Base-by-base conservation (phyloP, 1,284 basidiomycete genomes). In the Microstroma glucosiphilum region DNA sequence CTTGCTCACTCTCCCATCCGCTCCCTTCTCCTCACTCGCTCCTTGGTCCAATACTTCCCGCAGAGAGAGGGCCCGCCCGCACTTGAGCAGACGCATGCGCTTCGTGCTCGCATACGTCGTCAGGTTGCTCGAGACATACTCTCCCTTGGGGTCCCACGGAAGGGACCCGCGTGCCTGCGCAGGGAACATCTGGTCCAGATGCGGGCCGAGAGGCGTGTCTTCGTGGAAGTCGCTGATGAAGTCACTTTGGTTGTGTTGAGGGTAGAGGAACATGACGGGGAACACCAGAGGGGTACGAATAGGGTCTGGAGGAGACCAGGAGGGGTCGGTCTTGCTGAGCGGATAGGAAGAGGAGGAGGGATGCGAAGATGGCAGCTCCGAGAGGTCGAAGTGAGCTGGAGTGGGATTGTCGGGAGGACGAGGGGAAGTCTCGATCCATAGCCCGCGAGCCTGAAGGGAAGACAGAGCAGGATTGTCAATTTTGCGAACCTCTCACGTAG, bases 231-330 rank as follows among this genome's bases (percentile, higher is more conserved):
- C 84, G 13, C 88, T 84, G 70, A 96, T 89, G 63, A 93, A 84
- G 81, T 99, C 93, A 56, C 91, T 90, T 25, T 87, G 90, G 37
- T 87, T 85, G 73, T 93, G 83, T 79, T 91, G 88, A 1, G 96
- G 96, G 79, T 97, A 96, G 64, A 96, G 84, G 79, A 97, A 88
- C 81, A 96, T 90, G 21, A 90, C 87, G 4, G 94, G 92, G 75
- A 96, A 82, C 63, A 94, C 82, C 58, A 97, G 81, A 0, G 89
- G 86, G 76, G 81, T 88, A 76, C 75, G 69, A 40, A 79, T 70
- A 13, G 67, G 62, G 51, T 79, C 77, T 0, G 76, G 76, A 3
- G 71, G 57, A 0, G 25, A 41, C 74, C 76, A 78, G 26, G 51
- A 23, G 17, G 51, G 25, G 59, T 62, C 37, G 26, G 67, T 40